Evolutionary conservation across 2,329 filamentous ascomycete genomes (phyloP).

Genomic region (Proliferodiscus dingleyae): DNA sequence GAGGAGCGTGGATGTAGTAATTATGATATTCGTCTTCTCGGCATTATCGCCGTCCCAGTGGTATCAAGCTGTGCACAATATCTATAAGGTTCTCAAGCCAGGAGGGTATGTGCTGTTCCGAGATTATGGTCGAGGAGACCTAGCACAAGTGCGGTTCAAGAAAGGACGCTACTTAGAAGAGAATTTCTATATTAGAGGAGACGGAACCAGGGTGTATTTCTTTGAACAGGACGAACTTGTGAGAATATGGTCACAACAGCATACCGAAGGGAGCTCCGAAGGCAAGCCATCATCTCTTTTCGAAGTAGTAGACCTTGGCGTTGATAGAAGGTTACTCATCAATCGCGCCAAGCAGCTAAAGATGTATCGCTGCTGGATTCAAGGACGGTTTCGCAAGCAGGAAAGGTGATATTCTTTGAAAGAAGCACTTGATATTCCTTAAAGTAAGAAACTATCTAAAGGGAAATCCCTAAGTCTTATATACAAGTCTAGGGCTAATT

Average conservation of each 20-base stretch:
- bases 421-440: too few species aligned
- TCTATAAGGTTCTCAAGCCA: slow-evolving; percentile 78
- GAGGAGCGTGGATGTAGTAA: slow-evolving; percentile 80
- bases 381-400: slow-evolving; percentile 79
- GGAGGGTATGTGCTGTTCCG: slow-evolving; percentile 93
- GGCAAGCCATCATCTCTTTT: slow-evolving; percentile 41
- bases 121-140: slow-evolving; percentile 91
- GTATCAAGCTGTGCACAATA: slow-evolving; percentile 74
- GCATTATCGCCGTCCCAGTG: slow-evolving; percentile 83
- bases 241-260: slow-evolving; percentile 65
- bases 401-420: too few species aligned
- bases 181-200: slow-evolving; percentile 94
- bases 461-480: too few species aligned
- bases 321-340: slow-evolving; percentile 85
- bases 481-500: too few species aligned
- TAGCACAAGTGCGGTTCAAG: slow-evolving; percentile 95
- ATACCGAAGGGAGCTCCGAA: slow-evolving; percentile 6
- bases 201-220: slow-evolving; percentile 96
- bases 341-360: slow-evolving; percentile 88
- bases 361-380: slow-evolving; percentile 98
- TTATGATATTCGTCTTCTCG: slow-evolving; percentile 97
- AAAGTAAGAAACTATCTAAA: too few species aligned
- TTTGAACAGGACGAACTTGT: slow-evolving; percentile 83
- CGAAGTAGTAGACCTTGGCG: slow-evolving; percentile 70
- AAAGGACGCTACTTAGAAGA: slow-evolving; percentile 91